Evolutionary conservation across 306 rosid species (phyloP).

Genomic region (Cucumis cinereus): DNA sequence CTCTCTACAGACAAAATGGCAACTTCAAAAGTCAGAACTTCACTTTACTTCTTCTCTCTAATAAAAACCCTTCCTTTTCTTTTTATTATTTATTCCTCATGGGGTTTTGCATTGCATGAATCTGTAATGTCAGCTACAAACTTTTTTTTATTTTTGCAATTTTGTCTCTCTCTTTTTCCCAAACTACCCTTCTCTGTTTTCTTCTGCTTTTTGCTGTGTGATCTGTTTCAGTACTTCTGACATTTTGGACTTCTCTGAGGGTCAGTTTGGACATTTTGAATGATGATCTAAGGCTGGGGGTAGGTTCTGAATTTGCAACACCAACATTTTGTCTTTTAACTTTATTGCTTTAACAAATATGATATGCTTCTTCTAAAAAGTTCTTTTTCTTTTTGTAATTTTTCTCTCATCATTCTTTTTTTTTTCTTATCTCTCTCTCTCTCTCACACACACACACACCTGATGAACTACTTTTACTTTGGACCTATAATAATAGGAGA

Average conservation of each 20-base stretch:
- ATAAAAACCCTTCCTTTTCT: neutral
- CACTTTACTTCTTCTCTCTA: neutral
- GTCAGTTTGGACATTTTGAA: constrained; percentile 5
- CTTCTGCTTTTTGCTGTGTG: neutral
- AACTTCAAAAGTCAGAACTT: constrained; percentile 8
- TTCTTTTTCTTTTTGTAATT: neutral
- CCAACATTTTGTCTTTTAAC: neutral
- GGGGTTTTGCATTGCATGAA: neutral
- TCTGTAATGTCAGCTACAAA: neutral
- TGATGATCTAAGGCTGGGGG: neutral
- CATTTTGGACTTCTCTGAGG: neutral
- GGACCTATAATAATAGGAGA: neutral
- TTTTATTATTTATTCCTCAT: neutral
- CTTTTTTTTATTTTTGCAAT: neutral
- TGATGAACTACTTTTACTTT: neutral
- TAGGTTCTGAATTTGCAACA: constrained; percentile 1
- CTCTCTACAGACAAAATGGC: constrained; percentile 1
- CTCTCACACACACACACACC: neutral
- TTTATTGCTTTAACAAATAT: neutral
- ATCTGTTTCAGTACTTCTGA: neutral
- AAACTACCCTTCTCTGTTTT: neutral
- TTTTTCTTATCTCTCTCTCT: no score
- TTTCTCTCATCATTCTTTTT: neutral
- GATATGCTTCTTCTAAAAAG: neutral
- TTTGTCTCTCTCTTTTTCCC: neutral